These are phyloP conservation scores for Scedosporium minutisporum DNA, from an alignment of 2,329 filamentous ascomycete species.

Conservation along the genomic window DNA sequence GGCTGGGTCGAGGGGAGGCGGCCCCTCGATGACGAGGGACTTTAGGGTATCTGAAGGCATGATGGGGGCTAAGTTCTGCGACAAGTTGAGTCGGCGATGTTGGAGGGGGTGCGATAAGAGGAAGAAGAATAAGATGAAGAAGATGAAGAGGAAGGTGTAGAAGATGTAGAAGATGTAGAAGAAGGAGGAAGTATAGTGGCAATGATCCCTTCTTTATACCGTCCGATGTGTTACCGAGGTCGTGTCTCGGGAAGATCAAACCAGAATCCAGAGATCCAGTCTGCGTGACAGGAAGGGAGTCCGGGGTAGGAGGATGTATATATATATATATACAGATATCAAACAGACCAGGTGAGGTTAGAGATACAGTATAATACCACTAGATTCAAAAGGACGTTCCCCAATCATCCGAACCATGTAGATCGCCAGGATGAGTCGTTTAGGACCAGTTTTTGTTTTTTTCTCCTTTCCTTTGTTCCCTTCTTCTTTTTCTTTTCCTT, in stretches of 20 bases:
- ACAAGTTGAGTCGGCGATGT: too few species aligned
- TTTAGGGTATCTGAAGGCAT: slow-evolving; percentile 9
- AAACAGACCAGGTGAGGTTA: neutral
- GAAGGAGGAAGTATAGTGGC: too few species aligned
- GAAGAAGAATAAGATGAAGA: too few species aligned
- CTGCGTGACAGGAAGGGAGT: neutral
- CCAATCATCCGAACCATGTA: neutral
- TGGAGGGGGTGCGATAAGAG: too few species aligned
- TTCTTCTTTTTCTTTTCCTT: neutral
- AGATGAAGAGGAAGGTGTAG: too few species aligned
- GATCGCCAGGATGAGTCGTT: neutral
- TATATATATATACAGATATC: neutral
- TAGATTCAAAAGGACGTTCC: neutral
- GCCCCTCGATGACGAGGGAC: slow-evolving; percentile 17
- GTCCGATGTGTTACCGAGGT: neutral
- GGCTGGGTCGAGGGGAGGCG: slow-evolving; percentile 28
- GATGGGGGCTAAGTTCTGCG: neutral
- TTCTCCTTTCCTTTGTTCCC: neutral
- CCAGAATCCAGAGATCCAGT: neutral
- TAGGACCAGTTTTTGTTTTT: neutral
- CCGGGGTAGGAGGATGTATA: neutral
- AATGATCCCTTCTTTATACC: too few species aligned
- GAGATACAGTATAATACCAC: neutral
- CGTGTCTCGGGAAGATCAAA: neutral
- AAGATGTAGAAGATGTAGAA: too few species aligned